Evolutionary conservation across 176 grass and related monocot genomes (phyloP).

Genomic region (Secale cereale): DNA sequence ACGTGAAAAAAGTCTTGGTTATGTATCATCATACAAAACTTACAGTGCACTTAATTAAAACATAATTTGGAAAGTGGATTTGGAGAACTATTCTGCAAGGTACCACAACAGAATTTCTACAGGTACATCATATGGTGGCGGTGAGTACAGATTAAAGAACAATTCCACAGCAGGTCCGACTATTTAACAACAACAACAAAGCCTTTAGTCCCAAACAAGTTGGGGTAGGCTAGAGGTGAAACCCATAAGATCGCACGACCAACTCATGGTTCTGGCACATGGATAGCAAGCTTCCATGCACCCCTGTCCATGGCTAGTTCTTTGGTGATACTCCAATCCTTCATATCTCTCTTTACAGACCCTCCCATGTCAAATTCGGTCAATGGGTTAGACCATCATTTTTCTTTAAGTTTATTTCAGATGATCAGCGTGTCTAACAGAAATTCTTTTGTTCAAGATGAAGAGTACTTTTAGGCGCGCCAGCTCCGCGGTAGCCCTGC

Average conservation of each 20-base stretch:
- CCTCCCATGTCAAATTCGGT: too few relatives aligned
- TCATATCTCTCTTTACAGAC: too few relatives aligned
- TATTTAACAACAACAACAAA: too few relatives aligned
- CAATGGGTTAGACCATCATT: neutral
- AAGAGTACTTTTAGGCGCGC: neutral
- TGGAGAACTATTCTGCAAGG: neutral
- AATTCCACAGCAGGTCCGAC: neutral
- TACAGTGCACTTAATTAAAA: neutral
- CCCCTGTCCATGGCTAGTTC: too few relatives aligned
- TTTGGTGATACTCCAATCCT: too few relatives aligned
- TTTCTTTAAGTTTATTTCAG: neutral
- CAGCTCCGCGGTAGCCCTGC: neutral
- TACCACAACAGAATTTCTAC: neutral
- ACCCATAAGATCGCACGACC: too few relatives aligned
- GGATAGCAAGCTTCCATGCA: too few relatives aligned
- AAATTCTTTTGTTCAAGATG: neutral
- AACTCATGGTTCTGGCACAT: too few relatives aligned
- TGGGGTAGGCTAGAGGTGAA: too few relatives aligned
- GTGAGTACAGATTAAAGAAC: neutral
- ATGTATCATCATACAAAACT: neutral
- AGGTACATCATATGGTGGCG: neutral
- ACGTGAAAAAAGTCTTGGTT: neutral
- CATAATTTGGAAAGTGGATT: neutral
- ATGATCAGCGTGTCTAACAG: neutral
- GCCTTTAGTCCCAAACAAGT: too few relatives aligned